phyloP scores from a whole-genome alignment of 179 eudicot genomes.

The Amaranthus tricolor region DNA sequence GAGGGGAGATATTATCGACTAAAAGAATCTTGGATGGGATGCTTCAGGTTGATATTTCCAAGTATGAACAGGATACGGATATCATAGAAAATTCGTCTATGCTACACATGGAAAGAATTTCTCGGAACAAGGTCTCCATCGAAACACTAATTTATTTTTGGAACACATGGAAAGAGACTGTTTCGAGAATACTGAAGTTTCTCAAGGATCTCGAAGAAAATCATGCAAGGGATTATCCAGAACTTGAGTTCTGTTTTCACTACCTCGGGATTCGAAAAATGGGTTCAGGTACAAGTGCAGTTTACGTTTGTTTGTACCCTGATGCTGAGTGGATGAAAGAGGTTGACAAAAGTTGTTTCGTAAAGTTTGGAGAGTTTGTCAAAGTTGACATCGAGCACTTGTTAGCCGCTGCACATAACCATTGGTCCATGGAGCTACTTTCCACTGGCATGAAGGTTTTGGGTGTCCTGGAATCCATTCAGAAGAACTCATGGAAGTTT shows the following conservation, averaged over 20 bases:
- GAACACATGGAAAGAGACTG: slow-evolving; percentile 42
- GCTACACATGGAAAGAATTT: slow-evolving; percentile 29
- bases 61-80: slow-evolving; percentile 38
- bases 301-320: slow-evolving; percentile 36
- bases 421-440: slow-evolving; percentile 44
- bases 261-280: slow-evolving; percentile 53
- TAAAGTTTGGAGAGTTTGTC: slow-evolving; percentile 28
- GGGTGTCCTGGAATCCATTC: slow-evolving; percentile 37
- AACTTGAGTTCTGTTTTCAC: slow-evolving; percentile 35
- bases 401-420: slow-evolving; percentile 32
- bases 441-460: slow-evolving; percentile 46
- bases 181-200: slow-evolving; percentile 28
- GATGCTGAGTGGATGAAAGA: slow-evolving; percentile 59
- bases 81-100: slow-evolving; percentile 8
- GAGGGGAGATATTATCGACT: slow-evolving; percentile 38
- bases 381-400: slow-evolving; percentile 34
- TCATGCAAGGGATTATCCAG: slow-evolving; percentile 10
- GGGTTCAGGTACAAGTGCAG: slow-evolving; percentile 10
- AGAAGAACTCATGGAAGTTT: slow-evolving; percentile 15
- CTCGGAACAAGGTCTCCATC: slow-evolving; percentile 32
- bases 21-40: slow-evolving; percentile 42
- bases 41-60: slow-evolving; percentile 26
- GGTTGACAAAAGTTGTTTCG: slow-evolving; percentile 26
- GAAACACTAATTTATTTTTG: slow-evolving; percentile 46
- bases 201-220: slow-evolving; percentile 25